Conservation (phyloP, 768 basidiomycete species). For the Arthromyces matolae region DNA sequence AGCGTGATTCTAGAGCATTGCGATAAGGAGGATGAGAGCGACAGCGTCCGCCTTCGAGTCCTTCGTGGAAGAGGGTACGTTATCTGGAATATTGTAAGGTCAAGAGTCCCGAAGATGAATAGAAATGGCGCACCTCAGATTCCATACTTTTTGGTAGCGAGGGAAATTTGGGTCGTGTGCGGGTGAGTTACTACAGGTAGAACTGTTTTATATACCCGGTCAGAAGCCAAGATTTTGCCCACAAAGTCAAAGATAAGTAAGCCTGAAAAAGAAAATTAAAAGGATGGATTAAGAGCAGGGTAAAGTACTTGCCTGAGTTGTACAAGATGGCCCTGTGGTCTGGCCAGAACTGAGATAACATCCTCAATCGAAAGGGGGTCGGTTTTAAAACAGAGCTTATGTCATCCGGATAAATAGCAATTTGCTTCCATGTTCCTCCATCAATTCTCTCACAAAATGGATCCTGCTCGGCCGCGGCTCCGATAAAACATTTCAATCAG, state of each 20-base stretch:
- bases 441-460: no score
- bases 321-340: no score
- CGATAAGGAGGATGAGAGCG: slow-evolving; percentile 15
- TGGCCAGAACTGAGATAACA: no score
- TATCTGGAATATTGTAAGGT: neutral
- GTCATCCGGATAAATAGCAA: no score
- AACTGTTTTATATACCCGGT: neutral
- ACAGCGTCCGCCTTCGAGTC: slow-evolving; percentile 17
- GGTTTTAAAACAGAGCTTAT: no score
- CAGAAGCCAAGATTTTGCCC: neutral
- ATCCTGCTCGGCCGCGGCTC: no score
- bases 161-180: neutral
- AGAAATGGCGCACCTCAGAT: slow-evolving; percentile 8
- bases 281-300: neutral
- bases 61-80: slow-evolving; percentile 2
- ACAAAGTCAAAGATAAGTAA: neutral
- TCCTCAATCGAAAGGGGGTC: no score
- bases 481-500: no score
- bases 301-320: no score
- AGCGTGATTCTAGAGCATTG: slow-evolving; percentile 16
- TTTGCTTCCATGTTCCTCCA: no score
- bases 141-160: neutral
- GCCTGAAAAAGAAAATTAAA: no score
- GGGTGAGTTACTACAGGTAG: neutral
- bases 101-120: neutral